Evolutionary conservation across 495 filamentous ascomycete species (phyloP), one percentile per base, ranked within the genome.

Genomic region (Jackrogersella multiformis): DNA sequence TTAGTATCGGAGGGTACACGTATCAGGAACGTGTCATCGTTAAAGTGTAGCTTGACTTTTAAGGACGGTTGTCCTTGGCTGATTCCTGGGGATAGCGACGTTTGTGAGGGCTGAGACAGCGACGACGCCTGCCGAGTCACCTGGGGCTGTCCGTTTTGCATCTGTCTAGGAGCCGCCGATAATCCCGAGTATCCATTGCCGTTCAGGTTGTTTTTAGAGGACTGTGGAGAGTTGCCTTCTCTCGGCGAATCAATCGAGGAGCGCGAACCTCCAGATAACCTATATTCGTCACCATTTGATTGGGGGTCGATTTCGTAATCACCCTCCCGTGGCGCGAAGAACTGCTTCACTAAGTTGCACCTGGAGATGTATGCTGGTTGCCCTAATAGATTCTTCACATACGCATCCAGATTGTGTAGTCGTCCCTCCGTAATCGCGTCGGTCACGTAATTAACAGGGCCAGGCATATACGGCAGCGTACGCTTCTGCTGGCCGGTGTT

Each of bases 381-480:
- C 28, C 87, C 83, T 2, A 99, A 80, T 6, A 99, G 86, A 64
- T 93, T 93, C 77, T 94, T 94, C 69, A 99, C 92, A 66, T 99
- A 99, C 57, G 93, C 90, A 73, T 99, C 93, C 10, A 99, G 81
- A 74, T 94, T 96, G 67, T 92, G 90, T 45, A 93, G 88, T 48
- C 95, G 88, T 28, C 93, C 95, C 66, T 97, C 93, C 35, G 93
- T 96, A 70, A 99, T 97, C 5, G 92, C 92, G 73, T 97, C 96
- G 13, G 96, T 99, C 53, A 99, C 96, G 78, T 96, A 96, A 58
- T 94, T 96, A 69, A 99, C 94, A 18, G 95, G 95, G 8, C 95
- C 95, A 16, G 95, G 95, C 95, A 99, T 99, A 77, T 94, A 99
- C n/a, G 95, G 95, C 5, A 99, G 76, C 13, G 90, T 91, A 28